Conservation (phyloP, 352 stramenopile genomes). For the Achlya hypogyna region DNA sequence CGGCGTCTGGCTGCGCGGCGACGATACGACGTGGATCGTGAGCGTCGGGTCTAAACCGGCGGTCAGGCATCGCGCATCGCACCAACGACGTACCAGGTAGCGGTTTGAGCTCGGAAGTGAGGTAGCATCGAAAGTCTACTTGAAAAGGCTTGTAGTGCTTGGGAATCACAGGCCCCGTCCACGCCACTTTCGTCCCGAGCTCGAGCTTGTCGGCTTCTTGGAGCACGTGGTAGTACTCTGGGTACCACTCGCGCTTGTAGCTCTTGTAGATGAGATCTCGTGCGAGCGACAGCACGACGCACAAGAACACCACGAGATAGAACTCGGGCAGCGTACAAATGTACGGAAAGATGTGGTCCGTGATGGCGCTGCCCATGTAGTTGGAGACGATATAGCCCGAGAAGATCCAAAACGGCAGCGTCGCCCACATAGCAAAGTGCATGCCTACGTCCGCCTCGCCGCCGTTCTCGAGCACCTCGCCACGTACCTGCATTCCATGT, state of each 20-base stretch:
- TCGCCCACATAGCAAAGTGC: conserved; percentile 40
- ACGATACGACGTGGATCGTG: neutral
- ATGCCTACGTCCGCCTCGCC: conserved; percentile 7
- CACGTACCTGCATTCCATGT: conserved; percentile 61
- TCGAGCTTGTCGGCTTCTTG: conserved; percentile 59
- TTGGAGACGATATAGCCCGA: conserved; percentile 53
- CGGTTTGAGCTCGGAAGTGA: conserved; percentile 40
- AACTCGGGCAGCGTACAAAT: conserved; percentile 63
- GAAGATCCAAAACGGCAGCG: conserved; percentile 69
- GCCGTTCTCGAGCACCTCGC: neutral
- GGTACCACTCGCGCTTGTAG: conserved; percentile 73
- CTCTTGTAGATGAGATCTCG: conserved; percentile 78
- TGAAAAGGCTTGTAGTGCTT: conserved; percentile 53
- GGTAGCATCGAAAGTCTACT: conserved; percentile 54
- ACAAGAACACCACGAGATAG: conserved; percentile 66
- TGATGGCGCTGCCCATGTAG: conserved; percentile 41
- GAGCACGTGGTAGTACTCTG: conserved; percentile 83
- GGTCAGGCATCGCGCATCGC: neutral
- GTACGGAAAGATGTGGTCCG: conserved; percentile 71
- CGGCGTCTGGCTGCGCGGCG: neutral
- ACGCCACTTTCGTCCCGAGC: conserved; percentile 35
- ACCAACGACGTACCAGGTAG: neutral
- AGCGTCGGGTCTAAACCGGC: neutral
- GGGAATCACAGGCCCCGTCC: conserved; percentile 44
- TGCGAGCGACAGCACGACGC: conserved; percentile 56